Evolutionary conservation across 176 grass and related monocot genomes (phyloP), one percentile per base, ranked within the genome.

Genomic region (Avena sativa): DNA sequence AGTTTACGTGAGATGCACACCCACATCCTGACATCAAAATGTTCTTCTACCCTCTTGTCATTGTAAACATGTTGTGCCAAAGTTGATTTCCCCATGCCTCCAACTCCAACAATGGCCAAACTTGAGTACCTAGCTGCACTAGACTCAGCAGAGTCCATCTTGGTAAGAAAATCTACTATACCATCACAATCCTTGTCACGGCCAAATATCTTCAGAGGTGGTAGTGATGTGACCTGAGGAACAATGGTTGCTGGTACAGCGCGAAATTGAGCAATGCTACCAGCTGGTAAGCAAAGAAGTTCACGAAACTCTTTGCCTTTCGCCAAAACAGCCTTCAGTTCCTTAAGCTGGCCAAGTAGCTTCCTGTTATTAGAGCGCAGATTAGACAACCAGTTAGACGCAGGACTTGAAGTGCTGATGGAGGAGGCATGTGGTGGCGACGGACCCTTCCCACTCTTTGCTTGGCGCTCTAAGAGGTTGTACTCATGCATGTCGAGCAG

Each of bases 381-480:
- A 73, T 73, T 73, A 3, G 25, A 70, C 5, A 82, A 14, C 16
- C 32, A 9, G 30, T 13, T 70, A 3, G 16, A 40, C 3, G 67
- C 32, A 70, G 16, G 36, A 38, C 36, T 38, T 4, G 36, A 38
- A 62, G 9, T 25, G 60, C 9, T 32, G 28, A 12, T 8, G 12
- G n/a, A 25, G 20, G 44, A 74, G 2, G n/a, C n/a, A 74, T 8
- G 1, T 0, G 36, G 2, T 2, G 43, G 4, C 5, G 5, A 23
- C 9, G 20, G 6, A 47, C 7, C 20, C n/a, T 49, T 49, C 11
- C 44, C 12, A 1, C 16, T 70, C 19, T 72, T 30, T 12, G 65
- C 85, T 26, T 71, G 12, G 19, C 28, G 4, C 28, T 80, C 9
- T 3, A 81, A 50, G 58, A 87, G 63, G 8, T 72, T 10, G 85